These are phyloP conservation scores for Adansonia grandidieri DNA, from an alignment of 441 rosid species.

Conservation along the genomic window DNA sequence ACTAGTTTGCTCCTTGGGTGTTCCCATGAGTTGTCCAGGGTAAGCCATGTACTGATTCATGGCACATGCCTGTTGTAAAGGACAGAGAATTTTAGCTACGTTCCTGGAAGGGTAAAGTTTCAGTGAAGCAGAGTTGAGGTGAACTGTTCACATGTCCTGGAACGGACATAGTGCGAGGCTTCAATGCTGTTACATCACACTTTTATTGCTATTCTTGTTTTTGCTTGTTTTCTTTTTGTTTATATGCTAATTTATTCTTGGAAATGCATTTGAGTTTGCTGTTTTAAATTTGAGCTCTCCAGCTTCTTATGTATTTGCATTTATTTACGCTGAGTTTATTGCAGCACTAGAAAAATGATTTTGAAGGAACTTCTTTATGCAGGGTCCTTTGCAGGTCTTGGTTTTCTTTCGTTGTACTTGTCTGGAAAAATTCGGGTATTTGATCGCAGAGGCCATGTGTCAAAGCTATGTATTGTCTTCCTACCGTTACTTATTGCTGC, in stretches of 20 bases:
- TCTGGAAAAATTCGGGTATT: constrained; percentile 80
- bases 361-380: constrained; percentile 37
- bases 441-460: constrained; percentile 80
- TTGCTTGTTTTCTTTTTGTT: neutral
- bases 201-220: constrained; percentile 5
- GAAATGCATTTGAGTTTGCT: neutral
- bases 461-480: constrained; percentile 77
- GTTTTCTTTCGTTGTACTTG: constrained; percentile 69
- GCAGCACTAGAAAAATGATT: neutral
- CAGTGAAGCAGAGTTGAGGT: neutral
- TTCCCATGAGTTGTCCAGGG: no score
- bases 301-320: neutral
- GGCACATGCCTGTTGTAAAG: neutral
- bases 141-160: neutral
- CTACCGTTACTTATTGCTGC: constrained; percentile 76
- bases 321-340: neutral
- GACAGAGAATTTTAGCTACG: neutral
- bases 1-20: no score
- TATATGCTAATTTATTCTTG: constrained; percentile 2
- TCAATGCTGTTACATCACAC: neutral
- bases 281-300: neutral
- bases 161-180: neutral
- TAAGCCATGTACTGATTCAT: no score
- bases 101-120: neutral
- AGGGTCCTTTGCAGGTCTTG: constrained; percentile 97